Evolutionary conservation across 805 yeast species (phyloP), one percentile per base, ranked within the genome.

Genomic region (Teunomyces cretensis): DNA sequence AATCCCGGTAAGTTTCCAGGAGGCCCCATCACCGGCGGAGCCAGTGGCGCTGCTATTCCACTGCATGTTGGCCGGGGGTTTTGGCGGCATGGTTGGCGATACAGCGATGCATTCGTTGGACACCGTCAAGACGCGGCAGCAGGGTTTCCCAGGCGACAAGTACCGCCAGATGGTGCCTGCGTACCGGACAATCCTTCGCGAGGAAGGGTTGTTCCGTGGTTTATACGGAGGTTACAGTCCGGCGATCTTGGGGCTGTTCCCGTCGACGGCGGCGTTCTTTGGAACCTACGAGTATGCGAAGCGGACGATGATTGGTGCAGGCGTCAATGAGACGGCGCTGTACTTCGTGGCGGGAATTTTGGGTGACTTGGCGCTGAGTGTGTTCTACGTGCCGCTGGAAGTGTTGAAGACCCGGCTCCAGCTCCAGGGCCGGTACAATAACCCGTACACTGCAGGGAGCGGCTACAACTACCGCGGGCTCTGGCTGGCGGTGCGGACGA

Each of bases 61-160:
- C 57, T 80, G 89, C 59, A 74, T 89, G 74, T 44, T 90, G 32
- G 96, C 97, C 0, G 99, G 99, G 33, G 97, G 96, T 0, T 67
- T 92, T 40, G 99, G 99, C 6, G 99, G 98, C 1, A 83, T 88
- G 44, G 79, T 91, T 31, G 98, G 97, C 11, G 99, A 92, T 58
- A 78, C 94, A 1, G 69, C 81, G 26, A 94, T 94, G 97, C 97
- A 94, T 65, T 91, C 98, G 0, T 68, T 94, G 30, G 99, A 94
- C 61, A 94, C 99, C 0, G 96, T 94, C 27, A 94, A 94, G 62
- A 94, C 99, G 2, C 75, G 99, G 50, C 99, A 94, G 63, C 99
- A 94, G 61, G 98, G 96, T n/a, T 87, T 96, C 3, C 83, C 87
- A 16, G 76, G 76, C 15, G 51, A 70, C 6, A 86, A 88, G 62